A percentile compares a stretch with the other conserved stretches of the same genome.
These are phyloP conservation scores for Drechslerella dactyloides DNA, from an alignment of 2,329 filamentous ascomycete species.

Conservation along the genomic window DNA sequence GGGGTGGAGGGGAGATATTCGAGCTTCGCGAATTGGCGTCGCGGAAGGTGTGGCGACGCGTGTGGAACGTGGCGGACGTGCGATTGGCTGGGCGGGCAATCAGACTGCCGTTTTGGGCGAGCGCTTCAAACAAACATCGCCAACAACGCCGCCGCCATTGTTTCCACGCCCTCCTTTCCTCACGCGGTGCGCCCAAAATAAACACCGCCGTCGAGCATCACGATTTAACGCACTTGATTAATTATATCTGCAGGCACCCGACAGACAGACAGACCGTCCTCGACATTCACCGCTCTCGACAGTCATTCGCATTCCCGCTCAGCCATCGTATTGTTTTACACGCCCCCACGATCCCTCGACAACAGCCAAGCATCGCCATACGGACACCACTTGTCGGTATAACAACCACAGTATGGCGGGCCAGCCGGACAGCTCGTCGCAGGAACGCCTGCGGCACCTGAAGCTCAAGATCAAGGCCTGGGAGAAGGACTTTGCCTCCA, in stretches of 20 bases:
- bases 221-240: not conserved
- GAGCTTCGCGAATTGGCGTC: not conserved
- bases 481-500: constrained; percentile 42
- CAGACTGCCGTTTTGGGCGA: constrained; percentile 35
- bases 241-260: not conserved
- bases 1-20: constrained; percentile 4
- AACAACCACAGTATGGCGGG: constrained; percentile 16
- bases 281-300: no score
- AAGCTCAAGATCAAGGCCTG: constrained; percentile 47
- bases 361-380: not conserved
- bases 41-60: constrained; percentile 9
- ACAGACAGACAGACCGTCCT: no score
- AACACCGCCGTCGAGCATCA: not conserved
- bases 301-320: no score
- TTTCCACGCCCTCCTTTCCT: not conserved
- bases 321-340: no score
- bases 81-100: constrained; percentile 16
- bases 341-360: not conserved
- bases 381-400: not conserved
- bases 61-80: not conserved
- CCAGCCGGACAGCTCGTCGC: not conserved
- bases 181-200: not conserved
- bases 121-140: constrained; percentile 5
- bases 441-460: constrained; percentile 37
- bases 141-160: constrained; percentile 19